Base-by-base conservation (phyloP, 495 filamentous ascomycete genomes). In the Hyaloscypha bicolor region DNA sequence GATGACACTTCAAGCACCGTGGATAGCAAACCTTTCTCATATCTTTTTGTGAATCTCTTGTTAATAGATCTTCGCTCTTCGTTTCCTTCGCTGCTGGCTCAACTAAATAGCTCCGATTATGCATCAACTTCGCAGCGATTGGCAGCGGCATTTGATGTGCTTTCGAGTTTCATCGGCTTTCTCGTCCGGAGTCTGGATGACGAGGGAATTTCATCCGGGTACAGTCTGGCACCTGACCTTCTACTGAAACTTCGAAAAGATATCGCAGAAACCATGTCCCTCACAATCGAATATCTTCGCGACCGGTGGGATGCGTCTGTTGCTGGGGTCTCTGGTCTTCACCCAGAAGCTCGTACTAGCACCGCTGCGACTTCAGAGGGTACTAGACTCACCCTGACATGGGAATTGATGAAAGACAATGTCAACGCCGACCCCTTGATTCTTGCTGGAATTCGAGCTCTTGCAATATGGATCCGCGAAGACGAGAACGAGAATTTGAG, bases 261-360 rank as follows among this genome's bases (percentile, higher is more conserved):
- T 65, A 80, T 91, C 62, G 78, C 79, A 5, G 86, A 88, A 67
- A 85, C 85, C 2, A 77, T 90, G 53, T 84, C 83, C 6, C 76
- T 86, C 4, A 79, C 82, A 0, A 80, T 88, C 70, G 89, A 90
- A 72, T 87, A 85, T 74, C 78, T 91, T 0, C 83, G 87, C 32
- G 88, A 91, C 68, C 76, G 88, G 21, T 90, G 83, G 82, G 88
- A 91, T 69, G 83, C 82, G 2, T 80, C 81, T 11, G 76, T 81
- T 19, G 81, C 83, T 1, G 86, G 85, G 19, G 84, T 81, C 2
- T 76, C 81, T 60, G 85, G 85, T 12, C 72, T 87, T 48, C 81
- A 85, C 65, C 79, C 81, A 1, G 77, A 82, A 30, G 78, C 80
- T 14, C 80, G 79, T 21, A 60, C 70, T 9, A 66, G 72, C 21